A percentile compares a stretch with the other conserved stretches of the same genome.
phyloP scores from a whole-genome alignment of 2,329 filamentous ascomycete species.

The Hypomyces rosellus region DNA sequence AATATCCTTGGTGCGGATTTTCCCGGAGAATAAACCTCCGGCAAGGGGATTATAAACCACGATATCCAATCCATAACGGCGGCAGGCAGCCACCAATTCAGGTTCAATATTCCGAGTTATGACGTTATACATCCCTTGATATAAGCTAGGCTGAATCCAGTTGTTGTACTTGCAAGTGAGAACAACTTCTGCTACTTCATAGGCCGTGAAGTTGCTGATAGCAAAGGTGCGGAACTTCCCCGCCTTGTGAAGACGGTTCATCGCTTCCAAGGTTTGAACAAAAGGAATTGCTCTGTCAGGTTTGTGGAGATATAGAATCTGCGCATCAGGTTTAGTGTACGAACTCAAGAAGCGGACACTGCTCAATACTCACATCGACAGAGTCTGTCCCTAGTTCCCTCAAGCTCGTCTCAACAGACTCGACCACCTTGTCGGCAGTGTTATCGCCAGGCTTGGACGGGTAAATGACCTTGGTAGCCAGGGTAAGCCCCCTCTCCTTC shows the following conservation, averaged over 20 bases:
- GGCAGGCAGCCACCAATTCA: slow-evolving; percentile 66
- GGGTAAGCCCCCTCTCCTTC: slow-evolving; percentile 68
- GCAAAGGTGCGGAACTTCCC: slow-evolving; percentile 80
- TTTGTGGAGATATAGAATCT: slow-evolving; percentile 34
- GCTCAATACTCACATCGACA: slow-evolving; percentile 51
- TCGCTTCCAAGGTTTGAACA: slow-evolving; percentile 68
- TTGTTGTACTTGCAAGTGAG: slow-evolving; percentile 71
- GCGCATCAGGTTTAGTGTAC: background rate
- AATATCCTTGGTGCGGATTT: slow-evolving; percentile 62
- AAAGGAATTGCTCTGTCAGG: slow-evolving; percentile 63
- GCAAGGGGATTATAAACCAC: slow-evolving; percentile 13
- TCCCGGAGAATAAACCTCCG: slow-evolving; percentile 60
- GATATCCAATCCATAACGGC: slow-evolving; percentile 12
- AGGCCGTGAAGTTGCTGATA: slow-evolving; percentile 78
- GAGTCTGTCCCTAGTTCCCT: slow-evolving; percentile 65
- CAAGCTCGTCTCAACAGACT: slow-evolving; percentile 60
- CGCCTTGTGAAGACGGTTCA: slow-evolving; percentile 76
- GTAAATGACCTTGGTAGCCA: slow-evolving; percentile 73
- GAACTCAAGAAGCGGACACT: no score
- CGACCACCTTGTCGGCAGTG: slow-evolving; percentile 55
- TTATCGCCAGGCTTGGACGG: slow-evolving; percentile 55
- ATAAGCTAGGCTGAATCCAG: slow-evolving; percentile 79
- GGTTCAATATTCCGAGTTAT: slow-evolving; percentile 70
- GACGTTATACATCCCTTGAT: slow-evolving; percentile 83
- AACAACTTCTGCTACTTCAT: slow-evolving; percentile 80